These are phyloP conservation scores for Boeremia exigua DNA, from an alignment of 2,329 filamentous ascomycete species.

Conservation along the genomic window DNA sequence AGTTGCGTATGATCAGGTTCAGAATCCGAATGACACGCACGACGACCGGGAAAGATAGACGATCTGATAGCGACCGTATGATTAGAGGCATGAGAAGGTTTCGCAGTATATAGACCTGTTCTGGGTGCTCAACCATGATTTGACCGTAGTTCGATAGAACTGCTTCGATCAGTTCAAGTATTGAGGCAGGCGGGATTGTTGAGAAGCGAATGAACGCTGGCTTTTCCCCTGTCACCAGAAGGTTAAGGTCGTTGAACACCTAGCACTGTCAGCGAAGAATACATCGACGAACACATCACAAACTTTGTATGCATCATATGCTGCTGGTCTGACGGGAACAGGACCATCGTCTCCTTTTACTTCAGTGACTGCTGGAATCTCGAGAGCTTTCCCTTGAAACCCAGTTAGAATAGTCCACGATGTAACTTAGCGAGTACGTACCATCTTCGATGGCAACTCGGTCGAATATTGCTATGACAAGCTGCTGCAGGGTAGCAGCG, in stretches of 20 bases:
- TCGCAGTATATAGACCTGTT: constrained; percentile 80
- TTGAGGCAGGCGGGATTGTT: constrained; percentile 79
- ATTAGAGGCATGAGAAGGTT: constrained; percentile 82
- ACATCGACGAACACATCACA: background rate
- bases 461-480: constrained; percentile 91
- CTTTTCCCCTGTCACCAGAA: constrained; percentile 83
- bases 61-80: constrained; percentile 77
- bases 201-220: constrained; percentile 83
- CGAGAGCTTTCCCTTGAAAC: constrained; percentile 46
- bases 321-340: constrained; percentile 73
- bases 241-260: constrained; percentile 88
- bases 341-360: constrained; percentile 70
- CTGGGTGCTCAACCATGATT: constrained; percentile 78
- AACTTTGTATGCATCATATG: constrained; percentile 82
- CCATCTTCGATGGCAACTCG: constrained; percentile 85
- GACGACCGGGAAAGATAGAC: constrained; percentile 79
- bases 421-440: constrained; percentile 34
- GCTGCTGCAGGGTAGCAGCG: constrained; percentile 92
- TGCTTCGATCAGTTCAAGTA: constrained; percentile 90
- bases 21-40: constrained; percentile 83
- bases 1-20: constrained; percentile 78
- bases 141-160: constrained; percentile 84
- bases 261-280: constrained; percentile 41
- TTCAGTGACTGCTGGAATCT: constrained; percentile 68
- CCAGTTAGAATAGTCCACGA: constrained; percentile 14